These are phyloP conservation scores for Phytophthora aleatoria DNA, from an alignment of 352 stramenopile species.

Conservation along the genomic window DNA sequence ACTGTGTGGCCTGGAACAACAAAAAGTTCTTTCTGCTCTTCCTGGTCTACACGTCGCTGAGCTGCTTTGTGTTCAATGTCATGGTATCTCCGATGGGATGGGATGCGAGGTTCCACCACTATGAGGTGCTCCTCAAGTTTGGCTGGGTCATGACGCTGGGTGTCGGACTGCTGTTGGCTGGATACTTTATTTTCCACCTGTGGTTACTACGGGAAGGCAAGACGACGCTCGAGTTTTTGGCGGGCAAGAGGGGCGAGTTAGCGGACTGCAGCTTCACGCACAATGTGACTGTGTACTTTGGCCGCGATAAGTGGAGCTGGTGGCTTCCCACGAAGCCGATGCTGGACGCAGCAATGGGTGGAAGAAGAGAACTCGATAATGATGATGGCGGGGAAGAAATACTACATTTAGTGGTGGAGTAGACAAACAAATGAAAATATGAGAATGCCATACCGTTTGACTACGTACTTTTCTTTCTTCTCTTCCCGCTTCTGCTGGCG, in stretches of 20 bases:
- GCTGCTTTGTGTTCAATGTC: constrained; percentile 60
- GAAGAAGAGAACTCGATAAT: constrained; percentile 4
- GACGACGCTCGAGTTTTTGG: constrained; percentile 83
- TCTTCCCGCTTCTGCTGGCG: not conserved
- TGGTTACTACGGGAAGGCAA: constrained; percentile 67
- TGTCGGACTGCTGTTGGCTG: constrained; percentile 58
- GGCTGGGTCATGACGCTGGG: constrained; percentile 55
- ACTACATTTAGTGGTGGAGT: constrained; percentile 46
- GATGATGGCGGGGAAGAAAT: constrained; percentile 34
- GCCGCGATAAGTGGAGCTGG: constrained; percentile 55
- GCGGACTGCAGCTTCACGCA: constrained; percentile 43
- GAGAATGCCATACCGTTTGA: constrained; percentile 11
- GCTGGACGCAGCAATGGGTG: constrained; percentile 37
- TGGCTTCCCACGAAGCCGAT: constrained; percentile 56
- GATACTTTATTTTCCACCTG: constrained; percentile 81
- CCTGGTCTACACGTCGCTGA: constrained; percentile 73
- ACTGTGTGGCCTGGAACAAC: constrained; percentile 86
- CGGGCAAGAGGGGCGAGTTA: constrained; percentile 55
- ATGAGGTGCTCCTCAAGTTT: constrained; percentile 41
- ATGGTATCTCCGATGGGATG: constrained; percentile 45
- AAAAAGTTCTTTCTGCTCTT: constrained; percentile 89
- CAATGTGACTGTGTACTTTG: constrained; percentile 77
- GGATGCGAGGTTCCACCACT: constrained; percentile 7
- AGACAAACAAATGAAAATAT: constrained; percentile 22
- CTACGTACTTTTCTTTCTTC: not conserved